These are phyloP conservation scores for Stevia rebaudiana DNA, from an alignment of 140 eudicot genomes.

Conservation along the genomic window DNA sequence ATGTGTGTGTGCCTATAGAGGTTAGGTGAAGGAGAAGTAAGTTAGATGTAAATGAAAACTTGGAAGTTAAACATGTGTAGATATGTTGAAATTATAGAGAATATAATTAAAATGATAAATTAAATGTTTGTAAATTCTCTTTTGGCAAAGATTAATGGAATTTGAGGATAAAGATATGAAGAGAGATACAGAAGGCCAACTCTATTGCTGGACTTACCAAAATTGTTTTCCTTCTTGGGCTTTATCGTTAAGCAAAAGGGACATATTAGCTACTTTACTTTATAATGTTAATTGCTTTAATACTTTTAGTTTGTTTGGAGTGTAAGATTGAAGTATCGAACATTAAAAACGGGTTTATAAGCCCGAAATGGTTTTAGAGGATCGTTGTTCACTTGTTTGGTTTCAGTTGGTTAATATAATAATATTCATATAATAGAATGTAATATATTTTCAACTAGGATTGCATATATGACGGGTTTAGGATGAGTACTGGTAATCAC, in stretches of 20 bases:
- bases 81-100: slow-evolving; percentile 24
- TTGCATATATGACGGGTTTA: too few relatives aligned
- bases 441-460: too few relatives aligned
- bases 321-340: too few relatives aligned
- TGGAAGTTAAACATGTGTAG: slow-evolving; percentile 42
- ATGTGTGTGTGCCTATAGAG: not conserved
- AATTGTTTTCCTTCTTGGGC: not conserved
- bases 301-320: slow-evolving; percentile 9
- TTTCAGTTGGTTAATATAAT: too few relatives aligned
- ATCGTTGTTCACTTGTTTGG: too few relatives aligned
- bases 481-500: too few relatives aligned
- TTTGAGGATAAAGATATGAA: not conserved
- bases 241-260: slow-evolving; percentile 37
- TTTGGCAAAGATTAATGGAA: not conserved
- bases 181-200: slow-evolving; percentile 33
- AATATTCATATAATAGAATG: too few relatives aligned
- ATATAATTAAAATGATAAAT: not conserved
- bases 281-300: not conserved
- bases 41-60: slow-evolving; percentile 30
- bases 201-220: not conserved
- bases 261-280: not conserved
- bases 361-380: too few relatives aligned
- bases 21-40: slow-evolving; percentile 30
- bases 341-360: too few relatives aligned
- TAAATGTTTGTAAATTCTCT: not conserved